Conservation (phyloP, 495 filamentous ascomycete genomes). For the Xeromyces bisporus region DNA sequence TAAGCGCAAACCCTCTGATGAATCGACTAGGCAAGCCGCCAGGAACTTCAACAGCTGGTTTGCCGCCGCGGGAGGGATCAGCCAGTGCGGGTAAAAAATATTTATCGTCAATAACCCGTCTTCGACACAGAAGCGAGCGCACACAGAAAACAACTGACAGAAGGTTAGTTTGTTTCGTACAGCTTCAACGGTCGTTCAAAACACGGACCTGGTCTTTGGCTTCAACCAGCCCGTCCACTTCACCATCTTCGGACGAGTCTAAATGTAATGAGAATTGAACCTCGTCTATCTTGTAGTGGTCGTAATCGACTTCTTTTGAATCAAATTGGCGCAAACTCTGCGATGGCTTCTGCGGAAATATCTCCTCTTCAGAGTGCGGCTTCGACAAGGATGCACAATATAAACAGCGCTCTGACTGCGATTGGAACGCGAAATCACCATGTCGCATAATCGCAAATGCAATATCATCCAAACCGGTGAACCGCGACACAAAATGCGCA, state of each 20-base stretch:
- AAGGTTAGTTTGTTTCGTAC: too few species aligned
- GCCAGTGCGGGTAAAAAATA: conserved; percentile 7
- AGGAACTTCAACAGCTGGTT: conserved; percentile 7
- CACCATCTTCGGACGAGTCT: conserved; percentile 2
- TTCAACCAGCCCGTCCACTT: too few species aligned
- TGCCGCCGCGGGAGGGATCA: conserved; percentile 8
- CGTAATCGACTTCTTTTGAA: conserved; percentile 4
- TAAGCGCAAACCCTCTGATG: conserved; percentile 1
- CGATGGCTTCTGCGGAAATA: too few species aligned
- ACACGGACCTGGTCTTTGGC: too few species aligned
- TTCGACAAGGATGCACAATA: conserved; percentile 5
- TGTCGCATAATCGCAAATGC: conserved; percentile 7
- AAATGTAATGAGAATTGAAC: conserved; percentile 9
- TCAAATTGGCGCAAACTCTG: background rate
- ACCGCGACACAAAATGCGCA: conserved; percentile 8
- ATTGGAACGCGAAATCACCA: conserved; percentile 1
- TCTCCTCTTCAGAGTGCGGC: background rate
- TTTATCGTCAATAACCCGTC: conserved; percentile 2
- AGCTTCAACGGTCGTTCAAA: too few species aligned
- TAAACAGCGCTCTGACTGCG: background rate
- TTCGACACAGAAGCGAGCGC: conserved; percentile 1
- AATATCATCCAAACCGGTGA: conserved; percentile 11
- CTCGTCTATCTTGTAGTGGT: conserved; percentile 5
- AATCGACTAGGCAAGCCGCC: conserved; percentile 3
- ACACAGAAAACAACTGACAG: conserved; percentile 5